phyloP scores from a whole-genome alignment of 2,329 filamentous ascomycete species.

The Cladosporium sp. region DNA sequence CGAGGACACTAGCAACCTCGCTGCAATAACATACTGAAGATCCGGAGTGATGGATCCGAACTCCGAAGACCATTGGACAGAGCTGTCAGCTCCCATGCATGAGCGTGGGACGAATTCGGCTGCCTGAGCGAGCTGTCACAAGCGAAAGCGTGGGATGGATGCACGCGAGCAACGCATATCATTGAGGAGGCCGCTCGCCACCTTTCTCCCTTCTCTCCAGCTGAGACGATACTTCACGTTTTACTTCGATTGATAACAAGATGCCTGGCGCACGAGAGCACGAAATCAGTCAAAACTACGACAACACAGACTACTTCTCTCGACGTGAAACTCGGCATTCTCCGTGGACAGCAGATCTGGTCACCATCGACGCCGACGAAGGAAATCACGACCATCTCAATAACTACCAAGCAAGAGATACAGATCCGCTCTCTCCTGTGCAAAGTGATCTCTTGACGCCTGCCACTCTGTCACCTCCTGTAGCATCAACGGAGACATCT shows the following conservation, averaged over 20 bases:
- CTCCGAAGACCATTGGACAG: neutral
- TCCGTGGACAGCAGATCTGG: neutral
- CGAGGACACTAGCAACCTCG: neutral
- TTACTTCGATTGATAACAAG: neutral
- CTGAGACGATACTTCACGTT: neutral
- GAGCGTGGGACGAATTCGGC: slow-evolving; percentile 8
- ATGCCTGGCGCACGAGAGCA: neutral
- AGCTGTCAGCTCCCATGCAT: slow-evolving; percentile 2
- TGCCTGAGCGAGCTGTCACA: neutral
- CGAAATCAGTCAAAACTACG: neutral
- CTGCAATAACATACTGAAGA: neutral
- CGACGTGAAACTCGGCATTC: neutral
- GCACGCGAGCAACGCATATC: neutral
- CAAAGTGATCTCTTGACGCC: neutral
- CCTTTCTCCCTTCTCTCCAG: neutral
- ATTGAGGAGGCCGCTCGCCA: neutral
- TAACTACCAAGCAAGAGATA: neutral
- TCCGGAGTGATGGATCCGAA: neutral
- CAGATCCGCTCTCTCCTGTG: neutral
- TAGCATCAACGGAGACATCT: neutral
- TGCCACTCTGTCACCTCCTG: neutral
- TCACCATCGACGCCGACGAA: neutral
- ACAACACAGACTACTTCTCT: neutral
- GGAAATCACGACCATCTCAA: neutral
- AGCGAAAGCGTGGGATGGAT: slow-evolving; percentile 5